These are phyloP conservation scores for Nicotiana undulata DNA, from an alignment of 257 asterid genomes.

Conservation along the genomic window DNA sequence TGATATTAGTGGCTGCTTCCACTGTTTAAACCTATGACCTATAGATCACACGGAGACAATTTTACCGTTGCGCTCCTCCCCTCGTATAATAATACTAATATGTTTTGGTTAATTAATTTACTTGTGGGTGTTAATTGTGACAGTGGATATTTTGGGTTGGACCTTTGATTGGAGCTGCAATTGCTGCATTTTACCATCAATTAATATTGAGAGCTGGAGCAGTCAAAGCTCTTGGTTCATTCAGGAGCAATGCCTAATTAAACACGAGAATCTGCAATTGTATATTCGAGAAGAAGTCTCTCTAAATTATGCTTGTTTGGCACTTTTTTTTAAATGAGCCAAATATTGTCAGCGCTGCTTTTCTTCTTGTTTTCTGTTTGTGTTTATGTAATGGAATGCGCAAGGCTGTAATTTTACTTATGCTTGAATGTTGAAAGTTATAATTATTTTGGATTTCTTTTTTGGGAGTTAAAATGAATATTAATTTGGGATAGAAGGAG, in stretches of 20 bases:
- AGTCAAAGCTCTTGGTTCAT: constrained; percentile 67
- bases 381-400: no score
- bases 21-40: no score
- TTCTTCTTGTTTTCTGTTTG: neutral
- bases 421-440: no score
- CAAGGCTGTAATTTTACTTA: no score
- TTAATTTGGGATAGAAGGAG: no score
- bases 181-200: constrained; percentile 73
- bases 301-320: neutral
- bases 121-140: neutral
- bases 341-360: neutral
- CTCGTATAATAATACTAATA: neutral
- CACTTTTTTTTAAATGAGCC: neutral
- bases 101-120: neutral
- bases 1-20: no score
- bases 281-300: neutral
- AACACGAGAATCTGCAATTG: neutral
- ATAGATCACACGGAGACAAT: no score
- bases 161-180: constrained; percentile 73
- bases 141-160: constrained; percentile 96
- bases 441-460: no score
- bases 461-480: no score
- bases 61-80: no score
- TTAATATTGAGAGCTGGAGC: constrained; percentile 67
- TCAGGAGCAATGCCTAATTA: constrained; percentile 42